These are phyloP conservation scores for Phylloporus scabripes DNA, from an alignment of 768 basidiomycete genomes.

Conservation along the genomic window DNA sequence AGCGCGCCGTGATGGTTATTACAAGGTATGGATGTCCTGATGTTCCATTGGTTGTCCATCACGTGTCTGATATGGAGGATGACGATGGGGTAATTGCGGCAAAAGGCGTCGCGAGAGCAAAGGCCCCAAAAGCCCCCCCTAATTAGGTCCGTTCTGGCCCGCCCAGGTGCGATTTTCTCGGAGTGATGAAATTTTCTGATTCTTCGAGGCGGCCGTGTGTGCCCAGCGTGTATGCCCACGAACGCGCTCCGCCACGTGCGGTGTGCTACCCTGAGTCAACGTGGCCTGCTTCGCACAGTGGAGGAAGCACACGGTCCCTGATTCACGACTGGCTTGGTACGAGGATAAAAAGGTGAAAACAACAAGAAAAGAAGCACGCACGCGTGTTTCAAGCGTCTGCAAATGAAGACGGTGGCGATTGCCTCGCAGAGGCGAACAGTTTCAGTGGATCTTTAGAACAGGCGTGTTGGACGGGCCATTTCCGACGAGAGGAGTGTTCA, in stretches of 20 bases:
- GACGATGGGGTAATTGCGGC: background rate
- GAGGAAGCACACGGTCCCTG: background rate
- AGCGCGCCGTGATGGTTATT: background rate
- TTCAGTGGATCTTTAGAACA: background rate
- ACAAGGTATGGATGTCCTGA: background rate
- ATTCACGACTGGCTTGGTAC: background rate
- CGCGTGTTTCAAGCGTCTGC: background rate
- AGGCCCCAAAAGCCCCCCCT: too few relatives aligned
- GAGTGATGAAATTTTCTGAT: background rate
- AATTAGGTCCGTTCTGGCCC: too few relatives aligned
- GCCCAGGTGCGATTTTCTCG: background rate
- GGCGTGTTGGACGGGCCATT: background rate
- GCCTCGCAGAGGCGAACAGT: background rate
- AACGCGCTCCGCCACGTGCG: background rate
- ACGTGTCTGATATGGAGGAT: background rate
- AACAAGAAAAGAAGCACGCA: conserved; percentile 4
- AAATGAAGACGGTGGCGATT: background rate
- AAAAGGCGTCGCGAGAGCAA: too few relatives aligned
- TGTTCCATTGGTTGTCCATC: background rate
- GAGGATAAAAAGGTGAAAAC: background rate
- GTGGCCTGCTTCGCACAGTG: background rate
- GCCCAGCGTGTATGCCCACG: background rate
- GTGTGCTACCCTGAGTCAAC: background rate
- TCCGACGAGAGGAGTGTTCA: background rate
- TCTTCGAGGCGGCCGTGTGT: background rate